These are phyloP conservation scores for Metschnikowia kofuensis DNA, from an alignment of 805 yeast species.

Conservation along the genomic window DNA sequence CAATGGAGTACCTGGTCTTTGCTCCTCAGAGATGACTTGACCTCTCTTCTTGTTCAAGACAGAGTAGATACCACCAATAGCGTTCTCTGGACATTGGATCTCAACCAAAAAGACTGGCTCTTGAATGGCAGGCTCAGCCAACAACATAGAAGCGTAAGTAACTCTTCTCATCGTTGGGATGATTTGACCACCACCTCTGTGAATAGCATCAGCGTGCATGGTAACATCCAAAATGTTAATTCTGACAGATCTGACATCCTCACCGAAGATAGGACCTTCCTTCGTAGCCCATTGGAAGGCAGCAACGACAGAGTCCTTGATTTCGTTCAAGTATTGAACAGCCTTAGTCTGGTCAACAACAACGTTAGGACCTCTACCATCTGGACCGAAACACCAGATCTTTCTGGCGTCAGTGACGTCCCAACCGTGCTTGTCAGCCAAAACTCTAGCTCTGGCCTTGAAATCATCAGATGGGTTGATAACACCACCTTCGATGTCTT, in stretches of 20 bases:
- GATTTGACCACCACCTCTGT: slow-evolving; percentile 99
- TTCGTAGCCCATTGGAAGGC: slow-evolving; percentile 99
- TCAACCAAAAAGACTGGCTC: slow-evolving; percentile 99
- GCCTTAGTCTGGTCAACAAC: slow-evolving; percentile 99
- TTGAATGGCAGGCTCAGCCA: slow-evolving; percentile 98
- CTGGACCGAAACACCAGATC: slow-evolving; percentile 99
- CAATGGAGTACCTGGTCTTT: slow-evolving; percentile 99
- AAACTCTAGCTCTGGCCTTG: slow-evolving; percentile 97
- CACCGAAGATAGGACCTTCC: slow-evolving; percentile 99
- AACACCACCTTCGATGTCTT: slow-evolving; percentile 91
- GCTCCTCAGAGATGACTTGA: slow-evolving; percentile 98
- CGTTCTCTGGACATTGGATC: slow-evolving; percentile 98
- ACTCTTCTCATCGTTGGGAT: slow-evolving; percentile 99
- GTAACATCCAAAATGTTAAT: slow-evolving; percentile 98
- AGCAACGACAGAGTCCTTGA: slow-evolving; percentile 99
- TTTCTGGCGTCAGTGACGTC: slow-evolving; percentile 99
- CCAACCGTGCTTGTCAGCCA: slow-evolving; percentile 99
- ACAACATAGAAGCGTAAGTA: slow-evolving; percentile 95
- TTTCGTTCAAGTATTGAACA: slow-evolving; percentile 97
- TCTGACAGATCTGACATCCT: slow-evolving; percentile 93
- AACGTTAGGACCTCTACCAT: slow-evolving; percentile 97
- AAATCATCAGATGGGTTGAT: slow-evolving; percentile 94
- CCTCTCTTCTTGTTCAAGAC: slow-evolving; percentile 99
- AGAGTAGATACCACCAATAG: slow-evolving; percentile 99
- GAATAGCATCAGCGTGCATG: slow-evolving; percentile 99